Percentiles rank a stretch among this genome's conserved stretches.
These are phyloP conservation scores for Alternaria novae-zelandiae DNA, from an alignment of 2,329 filamentous ascomycete species.

Conservation along the genomic window DNA sequence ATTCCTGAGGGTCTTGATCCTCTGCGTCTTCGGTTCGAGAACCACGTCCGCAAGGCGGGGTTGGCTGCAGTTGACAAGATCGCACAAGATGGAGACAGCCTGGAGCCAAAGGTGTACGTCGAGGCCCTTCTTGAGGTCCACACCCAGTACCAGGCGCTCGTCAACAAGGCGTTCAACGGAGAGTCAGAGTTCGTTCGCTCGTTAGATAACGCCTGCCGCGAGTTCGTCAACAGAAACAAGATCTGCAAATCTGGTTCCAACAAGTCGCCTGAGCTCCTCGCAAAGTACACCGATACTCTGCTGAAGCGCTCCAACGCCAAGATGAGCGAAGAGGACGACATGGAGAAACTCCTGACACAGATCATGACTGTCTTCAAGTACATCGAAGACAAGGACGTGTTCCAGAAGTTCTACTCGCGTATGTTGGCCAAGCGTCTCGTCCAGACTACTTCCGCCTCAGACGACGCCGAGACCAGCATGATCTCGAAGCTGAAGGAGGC, in stretches of 20 bases:
- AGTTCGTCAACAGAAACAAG: conserved; percentile 97
- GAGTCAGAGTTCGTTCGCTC: conserved; percentile 97
- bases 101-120: conserved; percentile 96
- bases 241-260: conserved; percentile 93
- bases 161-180: conserved; percentile 90
- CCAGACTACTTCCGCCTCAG: conserved; percentile 92
- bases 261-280: conserved; percentile 90
- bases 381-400: conserved; percentile 99
- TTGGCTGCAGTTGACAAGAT: conserved; percentile 90
- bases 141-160: conserved; percentile 87
- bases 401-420: conserved; percentile 98
- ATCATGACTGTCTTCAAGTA: conserved; percentile 99
- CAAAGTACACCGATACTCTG: conserved; percentile 92
- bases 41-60: conserved; percentile 89
- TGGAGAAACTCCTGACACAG: conserved; percentile 85
- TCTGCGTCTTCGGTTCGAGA: conserved; percentile 84
- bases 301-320: conserved; percentile 87
- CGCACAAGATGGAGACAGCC: conserved; percentile 81
- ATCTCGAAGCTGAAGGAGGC: conserved; percentile 99
- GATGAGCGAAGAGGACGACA: conserved; percentile 89
- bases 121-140: conserved; percentile 94
- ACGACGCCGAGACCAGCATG: conserved; percentile 98
- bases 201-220: conserved; percentile 93
- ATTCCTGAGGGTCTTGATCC: conserved; percentile 93
- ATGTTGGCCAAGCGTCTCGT: conserved; percentile 95